phyloP scores from a whole-genome alignment of 106 monocot species.

The Acorus calamus region DNA sequence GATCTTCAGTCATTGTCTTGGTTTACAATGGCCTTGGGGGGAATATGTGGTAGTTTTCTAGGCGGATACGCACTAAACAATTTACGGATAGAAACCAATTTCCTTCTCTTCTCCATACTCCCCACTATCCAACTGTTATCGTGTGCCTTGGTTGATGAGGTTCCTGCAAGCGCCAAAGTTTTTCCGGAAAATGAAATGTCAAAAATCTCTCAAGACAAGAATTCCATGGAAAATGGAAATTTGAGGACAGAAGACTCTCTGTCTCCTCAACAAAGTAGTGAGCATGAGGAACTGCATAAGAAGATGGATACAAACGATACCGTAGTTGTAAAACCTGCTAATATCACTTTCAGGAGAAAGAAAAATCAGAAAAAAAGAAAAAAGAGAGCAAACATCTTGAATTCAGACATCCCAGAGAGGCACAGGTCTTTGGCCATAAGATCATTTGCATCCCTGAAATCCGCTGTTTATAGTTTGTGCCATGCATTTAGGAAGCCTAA shows the following conservation, averaged over 20 bases:
- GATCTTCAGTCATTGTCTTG: slow-evolving; percentile 81
- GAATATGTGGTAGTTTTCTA: slow-evolving; percentile 69
- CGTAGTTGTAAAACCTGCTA: slow-evolving; percentile 8
- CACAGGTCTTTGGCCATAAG: slow-evolving; percentile 3
- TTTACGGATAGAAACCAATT: slow-evolving; percentile 38
- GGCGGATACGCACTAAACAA: slow-evolving; percentile 58
- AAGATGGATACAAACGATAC: neutral
- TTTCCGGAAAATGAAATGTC: too few relatives aligned
- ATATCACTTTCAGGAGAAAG: slow-evolving; percentile 18
- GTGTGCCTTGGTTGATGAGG: slow-evolving; percentile 41
- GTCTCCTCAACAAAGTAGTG: neutral
- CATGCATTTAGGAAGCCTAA: slow-evolving; percentile 49
- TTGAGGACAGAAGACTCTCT: neutral
- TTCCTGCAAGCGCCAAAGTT: slow-evolving; percentile 4
- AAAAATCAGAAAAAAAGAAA: slow-evolving; percentile 13
- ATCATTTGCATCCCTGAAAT: slow-evolving; percentile 37
- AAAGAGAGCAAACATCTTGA: slow-evolving; percentile 1
- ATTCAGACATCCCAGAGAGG: slow-evolving; percentile 17
- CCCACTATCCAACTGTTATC: slow-evolving; percentile 60
- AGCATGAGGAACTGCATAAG: too few relatives aligned
- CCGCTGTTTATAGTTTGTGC: slow-evolving; percentile 32
- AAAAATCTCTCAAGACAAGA: too few relatives aligned
- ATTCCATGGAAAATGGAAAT: neutral
- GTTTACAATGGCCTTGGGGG: slow-evolving; percentile 74
- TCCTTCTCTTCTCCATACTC: slow-evolving; percentile 58